Evolutionary conservation across 1,139 yeast species (phyloP), one percentile per base, ranked within the genome.

Genomic region (Blastobotrys raffinosifermentans): DNA sequence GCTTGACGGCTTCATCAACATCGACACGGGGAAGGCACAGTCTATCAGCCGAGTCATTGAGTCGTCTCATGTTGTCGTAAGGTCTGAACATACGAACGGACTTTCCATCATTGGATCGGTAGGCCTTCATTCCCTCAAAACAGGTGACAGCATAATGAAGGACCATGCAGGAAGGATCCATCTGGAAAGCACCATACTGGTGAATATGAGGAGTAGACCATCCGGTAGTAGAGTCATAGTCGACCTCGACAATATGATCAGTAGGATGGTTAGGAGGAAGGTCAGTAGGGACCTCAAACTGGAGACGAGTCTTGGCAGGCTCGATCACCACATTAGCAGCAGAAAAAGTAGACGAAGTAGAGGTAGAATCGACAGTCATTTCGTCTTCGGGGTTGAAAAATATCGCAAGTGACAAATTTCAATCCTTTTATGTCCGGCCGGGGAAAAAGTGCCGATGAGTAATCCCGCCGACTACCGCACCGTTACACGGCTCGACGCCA

Each of bases 201-300:
- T 58, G 51, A 41, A 67, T 62, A 32, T 46, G 50, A 11, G 72
- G 70, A 10, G 58, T 50, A 5, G 53, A 58, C 72, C 72, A 67
- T 4, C 72, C 72, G 10, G 50, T 35, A 11, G 48, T 52, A 13
- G 49, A 48, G 34, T 54, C 55, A 69, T 70, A 67, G 47, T 62
- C 66, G 14, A 65, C 54, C 47, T 63, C 65, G 44, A 67, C 53
- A 61, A 67, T 66, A 48, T 67, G 70, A 54, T 67, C 72, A 36
- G 79, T 53, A 35, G 45, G 37, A 18, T 38, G 30, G 26, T 41
- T 38, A 17, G 41, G 29, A 4, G 45, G 42, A 14, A 51, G 42
- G 4, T 46, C 47, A 17, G 44, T 32, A 27, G 39, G 44, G 30
- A 41, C 37, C 19, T 37, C 39, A 38, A 52, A 50, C 34, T 38